Evolutionary conservation across 192 early-diverging fungal genomes (phyloP), one percentile per base, ranked within the genome.

Genomic region (Kappamyces sp.): DNA sequence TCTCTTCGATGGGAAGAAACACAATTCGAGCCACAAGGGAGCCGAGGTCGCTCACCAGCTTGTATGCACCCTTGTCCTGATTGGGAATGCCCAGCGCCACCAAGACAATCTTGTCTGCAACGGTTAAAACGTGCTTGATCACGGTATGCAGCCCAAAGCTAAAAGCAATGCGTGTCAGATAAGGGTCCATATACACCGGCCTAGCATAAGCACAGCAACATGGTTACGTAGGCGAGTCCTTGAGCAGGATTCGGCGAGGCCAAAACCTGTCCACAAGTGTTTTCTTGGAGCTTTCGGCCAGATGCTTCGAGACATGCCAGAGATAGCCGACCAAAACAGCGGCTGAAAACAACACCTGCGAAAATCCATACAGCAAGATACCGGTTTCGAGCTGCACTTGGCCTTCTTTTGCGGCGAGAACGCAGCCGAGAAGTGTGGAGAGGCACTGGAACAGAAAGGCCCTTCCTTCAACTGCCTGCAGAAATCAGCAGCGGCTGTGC

Each of bases 81-180:
- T 50, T 57, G 31, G 39, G 12, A 5, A 39, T 51, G 23, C 67
- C 63, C 37, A 58, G 55, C 59, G 44, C 57, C 10, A 90, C 65
- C 66, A 94, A 78, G n/a, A 92, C 61, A 75, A 99, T 87, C 65
- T 91, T 92, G 69, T 99, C 96, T n/a, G 93, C 96, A 70, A 94
- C 91, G 2, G 96, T 97, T 35, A 99, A 65, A 7, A 94, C 49
- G 64, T 97, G 90, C 66, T 99, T 99, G n/a, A 97, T 72, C 10
- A 92, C 51, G 0, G 92, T 90, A 68, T 97, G 93, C 2, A 83
- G 82, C 1, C 87, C 86, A 65, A 97, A 87, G 2, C 84, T 85
- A 37, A 75, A 69, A 2, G 88, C 82, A 38, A 99, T 60, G n/a
- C 77, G 67, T n/a, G 84, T 64, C 32, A 87, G 67, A 9, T 73